Conservation (phyloP, 371 early-diverging fungal species). For the Rhizoclosmatium hyalinum region DNA sequence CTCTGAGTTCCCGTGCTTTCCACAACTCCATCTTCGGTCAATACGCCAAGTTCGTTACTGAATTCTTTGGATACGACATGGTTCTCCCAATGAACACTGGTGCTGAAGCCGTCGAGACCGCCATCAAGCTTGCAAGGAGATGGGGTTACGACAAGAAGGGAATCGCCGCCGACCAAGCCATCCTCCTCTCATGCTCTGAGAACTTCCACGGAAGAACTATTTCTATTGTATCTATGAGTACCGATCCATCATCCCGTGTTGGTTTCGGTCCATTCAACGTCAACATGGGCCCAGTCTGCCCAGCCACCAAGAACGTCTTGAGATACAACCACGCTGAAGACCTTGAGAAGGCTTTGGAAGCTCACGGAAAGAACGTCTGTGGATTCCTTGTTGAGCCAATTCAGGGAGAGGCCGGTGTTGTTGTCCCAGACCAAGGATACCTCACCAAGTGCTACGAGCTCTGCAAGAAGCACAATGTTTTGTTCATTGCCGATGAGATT, state of each 20-base stretch:
- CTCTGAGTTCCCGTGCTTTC: constrained; percentile 94
- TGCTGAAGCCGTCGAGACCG: constrained; percentile 98
- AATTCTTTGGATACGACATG: constrained; percentile 96
- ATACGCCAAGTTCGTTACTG: constrained; percentile 89
- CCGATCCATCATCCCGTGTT: constrained; percentile 84
- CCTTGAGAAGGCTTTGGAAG: constrained; percentile 83
- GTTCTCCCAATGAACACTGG: constrained; percentile 98
- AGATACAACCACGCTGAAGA: constrained; percentile 88
- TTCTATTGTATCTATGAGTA: constrained; percentile 93
- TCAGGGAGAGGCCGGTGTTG: constrained; percentile 97
- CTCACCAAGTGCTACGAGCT: constrained; percentile 80
- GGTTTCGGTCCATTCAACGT: constrained; percentile 96
- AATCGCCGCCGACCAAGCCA: constrained; percentile 81
- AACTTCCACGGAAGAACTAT: constrained; percentile 99
- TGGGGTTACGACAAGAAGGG: constrained; percentile 96
- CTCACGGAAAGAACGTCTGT: constrained; percentile 81
- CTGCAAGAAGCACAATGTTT: constrained; percentile 95
- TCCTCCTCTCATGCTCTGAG: constrained; percentile 81
- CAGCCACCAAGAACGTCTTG: constrained; percentile 69
- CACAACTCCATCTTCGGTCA: constrained; percentile 92
- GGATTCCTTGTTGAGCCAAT: constrained; percentile 98
- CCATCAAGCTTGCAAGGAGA: constrained; percentile 95
- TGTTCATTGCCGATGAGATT: constrained; percentile 97
- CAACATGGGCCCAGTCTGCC: constrained; percentile 81
- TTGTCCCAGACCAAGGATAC: constrained; percentile 94